Conservation (phyloP, 768 basidiomycete genomes). For the Boletus subparvulus region DNA sequence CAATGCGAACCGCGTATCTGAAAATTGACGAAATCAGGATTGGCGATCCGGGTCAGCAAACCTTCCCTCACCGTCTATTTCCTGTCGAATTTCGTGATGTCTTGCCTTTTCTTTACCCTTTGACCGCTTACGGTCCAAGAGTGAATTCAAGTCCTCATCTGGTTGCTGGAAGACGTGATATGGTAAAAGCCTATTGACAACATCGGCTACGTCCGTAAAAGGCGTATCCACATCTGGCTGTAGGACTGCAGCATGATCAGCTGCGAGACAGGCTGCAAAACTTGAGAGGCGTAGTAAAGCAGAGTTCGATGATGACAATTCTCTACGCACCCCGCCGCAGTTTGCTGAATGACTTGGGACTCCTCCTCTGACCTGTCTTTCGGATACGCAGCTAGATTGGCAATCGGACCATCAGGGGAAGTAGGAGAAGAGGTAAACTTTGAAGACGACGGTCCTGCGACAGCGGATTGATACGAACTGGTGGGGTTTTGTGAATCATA, state of each 20-base stretch:
- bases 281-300: constrained; percentile 37
- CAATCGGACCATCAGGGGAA: constrained; percentile 28
- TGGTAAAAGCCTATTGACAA: constrained; percentile 68
- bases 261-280: constrained; percentile 52
- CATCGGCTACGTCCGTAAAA: constrained; percentile 62
- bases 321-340: constrained; percentile 49
- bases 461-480: constrained; percentile 3
- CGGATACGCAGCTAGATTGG: constrained; percentile 15
- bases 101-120: constrained; percentile 69
- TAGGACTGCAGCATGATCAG: constrained; percentile 60
- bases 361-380: constrained; percentile 53
- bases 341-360: constrained; percentile 44
- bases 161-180: constrained; percentile 83
- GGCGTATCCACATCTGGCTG: constrained; percentile 71
- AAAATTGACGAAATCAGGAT: constrained; percentile 2
- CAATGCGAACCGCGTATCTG: constrained; percentile 72
- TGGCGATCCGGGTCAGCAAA: background rate
- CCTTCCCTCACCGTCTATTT: constrained; percentile 48
- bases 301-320: background rate
- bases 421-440: constrained; percentile 1
- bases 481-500: constrained; percentile 4
- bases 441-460: constrained; percentile 30
- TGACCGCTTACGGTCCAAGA: constrained; percentile 19
- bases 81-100: constrained; percentile 43
- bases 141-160: constrained; percentile 52